Conservation (phyloP, 2,329 filamentous ascomycete species). For the Xylariaceae sp. region DNA sequence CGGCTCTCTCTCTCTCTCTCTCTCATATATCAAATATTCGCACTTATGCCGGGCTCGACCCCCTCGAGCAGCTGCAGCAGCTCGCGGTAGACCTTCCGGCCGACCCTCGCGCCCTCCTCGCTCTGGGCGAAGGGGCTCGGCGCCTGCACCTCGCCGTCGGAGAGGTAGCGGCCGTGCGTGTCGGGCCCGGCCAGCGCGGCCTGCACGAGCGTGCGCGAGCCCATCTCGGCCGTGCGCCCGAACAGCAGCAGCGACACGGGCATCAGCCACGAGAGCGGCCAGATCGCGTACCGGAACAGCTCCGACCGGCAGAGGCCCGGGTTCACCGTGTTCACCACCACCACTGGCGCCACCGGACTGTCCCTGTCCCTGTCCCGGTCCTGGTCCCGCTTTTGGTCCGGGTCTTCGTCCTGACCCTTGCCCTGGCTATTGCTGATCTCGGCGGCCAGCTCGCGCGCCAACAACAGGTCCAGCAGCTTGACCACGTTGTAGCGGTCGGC, state of each 20-base stretch:
- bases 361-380: no score
- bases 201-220: slow-evolving; percentile 30
- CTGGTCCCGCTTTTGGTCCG: no score
- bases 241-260: slow-evolving; percentile 5
- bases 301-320: slow-evolving; percentile 26
- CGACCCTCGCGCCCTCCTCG: slow-evolving; percentile 1
- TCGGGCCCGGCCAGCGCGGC: slow-evolving; percentile 30
- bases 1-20: no score
- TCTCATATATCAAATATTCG: slow-evolving; percentile 23
- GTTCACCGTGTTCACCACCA: slow-evolving; percentile 2
- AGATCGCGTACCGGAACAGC: slow-evolving; percentile 28
- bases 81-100: slow-evolving; percentile 32
- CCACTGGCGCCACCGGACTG: neutral
- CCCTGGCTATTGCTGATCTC: neutral
- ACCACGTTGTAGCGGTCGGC: slow-evolving; percentile 26
- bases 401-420: neutral
- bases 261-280: slow-evolving; percentile 19
- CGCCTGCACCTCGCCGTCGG: slow-evolving; percentile 10
- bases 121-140: slow-evolving; percentile 1
- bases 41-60: slow-evolving; percentile 31
- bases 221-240: slow-evolving; percentile 30
- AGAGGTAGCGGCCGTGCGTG: slow-evolving; percentile 34
- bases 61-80: slow-evolving; percentile 33
- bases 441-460: slow-evolving; percentile 27
- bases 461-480: slow-evolving; percentile 26